These are phyloP conservation scores for Leccinum uliginosum DNA, from an alignment of 768 basidiomycete species.

Conservation along the genomic window DNA sequence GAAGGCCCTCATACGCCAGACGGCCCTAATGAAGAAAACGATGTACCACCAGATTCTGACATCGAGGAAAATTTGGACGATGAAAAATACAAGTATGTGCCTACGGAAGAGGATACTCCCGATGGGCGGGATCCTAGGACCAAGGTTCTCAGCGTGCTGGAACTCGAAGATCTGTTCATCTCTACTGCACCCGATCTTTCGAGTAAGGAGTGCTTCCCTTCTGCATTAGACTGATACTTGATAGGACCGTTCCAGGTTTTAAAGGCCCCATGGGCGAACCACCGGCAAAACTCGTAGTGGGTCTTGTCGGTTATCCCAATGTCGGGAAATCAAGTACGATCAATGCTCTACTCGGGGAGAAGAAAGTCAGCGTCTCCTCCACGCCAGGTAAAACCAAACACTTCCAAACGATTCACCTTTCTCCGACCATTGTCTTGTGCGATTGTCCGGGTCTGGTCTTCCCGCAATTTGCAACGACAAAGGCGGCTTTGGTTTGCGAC, in stretches of 20 bases:
- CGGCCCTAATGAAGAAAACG: slow-evolving; percentile 28
- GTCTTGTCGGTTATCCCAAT: slow-evolving; percentile 97
- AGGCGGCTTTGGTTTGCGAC: slow-evolving; percentile 93
- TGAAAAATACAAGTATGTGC: slow-evolving; percentile 44
- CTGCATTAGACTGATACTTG: background rate
- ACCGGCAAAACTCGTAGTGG: slow-evolving; percentile 68
- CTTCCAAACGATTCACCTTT: slow-evolving; percentile 97
- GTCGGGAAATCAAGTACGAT: slow-evolving; percentile 99
- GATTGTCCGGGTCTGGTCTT: slow-evolving; percentile 99
- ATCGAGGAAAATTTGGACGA: slow-evolving; percentile 29
- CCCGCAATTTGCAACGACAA: slow-evolving; percentile 96
- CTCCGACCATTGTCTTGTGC: slow-evolving; percentile 79
- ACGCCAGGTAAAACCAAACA: slow-evolving; percentile 99
- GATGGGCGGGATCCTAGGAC: slow-evolving; percentile 61
- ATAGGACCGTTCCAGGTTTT: slow-evolving; percentile 49
- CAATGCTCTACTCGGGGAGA: slow-evolving; percentile 92
- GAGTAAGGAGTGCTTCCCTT: slow-evolving; percentile 40
- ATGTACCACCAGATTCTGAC: slow-evolving; percentile 25
- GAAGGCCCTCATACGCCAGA: slow-evolving; percentile 25
- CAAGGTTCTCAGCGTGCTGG: slow-evolving; percentile 76
- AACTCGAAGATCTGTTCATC: slow-evolving; percentile 82
- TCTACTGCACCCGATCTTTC: slow-evolving; percentile 65
- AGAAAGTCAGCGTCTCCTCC: slow-evolving; percentile 96
- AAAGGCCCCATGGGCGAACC: slow-evolving; percentile 49
- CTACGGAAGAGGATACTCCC: slow-evolving; percentile 49